A percentile compares a stretch with the other conserved stretches of the same genome.
Conservation (phyloP, 2,329 filamentous ascomycete species). For the Tympanopsis confertula region DNA sequence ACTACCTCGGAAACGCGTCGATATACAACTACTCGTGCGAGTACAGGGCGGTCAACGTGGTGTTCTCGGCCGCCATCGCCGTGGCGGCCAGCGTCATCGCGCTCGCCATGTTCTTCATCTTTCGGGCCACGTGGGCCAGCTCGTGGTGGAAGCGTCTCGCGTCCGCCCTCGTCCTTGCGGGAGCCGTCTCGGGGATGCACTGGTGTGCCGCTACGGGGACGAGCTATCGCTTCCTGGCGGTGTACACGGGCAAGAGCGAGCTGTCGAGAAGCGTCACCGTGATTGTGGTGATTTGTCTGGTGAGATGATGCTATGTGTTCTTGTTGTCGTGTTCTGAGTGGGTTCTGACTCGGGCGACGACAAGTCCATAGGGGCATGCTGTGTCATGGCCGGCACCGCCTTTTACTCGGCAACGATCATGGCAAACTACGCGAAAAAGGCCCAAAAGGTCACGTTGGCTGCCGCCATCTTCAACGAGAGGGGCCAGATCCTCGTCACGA, state of each 20-base stretch:
- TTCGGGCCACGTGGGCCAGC: conserved; percentile 65
- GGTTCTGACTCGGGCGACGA: conserved; percentile 2
- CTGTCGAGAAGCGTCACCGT: conserved; percentile 54
- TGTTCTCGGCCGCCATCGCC: conserved; percentile 62
- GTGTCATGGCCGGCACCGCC: conserved; percentile 43
- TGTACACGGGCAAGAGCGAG: conserved; percentile 25
- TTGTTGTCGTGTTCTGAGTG: conserved; percentile 2
- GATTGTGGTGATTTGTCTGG: conserved; percentile 62
- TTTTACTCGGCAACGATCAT: conserved; percentile 39
- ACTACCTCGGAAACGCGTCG: conserved; percentile 76
- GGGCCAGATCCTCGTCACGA: conserved; percentile 57
- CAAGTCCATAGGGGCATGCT: conserved; percentile 50
- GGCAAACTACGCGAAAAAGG: conserved; percentile 41
- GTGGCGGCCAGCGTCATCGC: conserved; percentile 60
- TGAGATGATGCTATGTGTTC: conserved; percentile 21
- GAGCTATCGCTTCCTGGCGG: conserved; percentile 43
- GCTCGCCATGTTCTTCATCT: conserved; percentile 66
- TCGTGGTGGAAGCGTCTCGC: conserved; percentile 64
- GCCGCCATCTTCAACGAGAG: conserved; percentile 57
- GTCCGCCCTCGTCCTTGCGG: conserved; percentile 57
- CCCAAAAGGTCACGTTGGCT: conserved; percentile 46
- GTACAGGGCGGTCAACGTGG: conserved; percentile 47
- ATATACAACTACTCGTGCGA: conserved; percentile 64
- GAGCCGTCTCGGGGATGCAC: conserved; percentile 76
- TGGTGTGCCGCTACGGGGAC: conserved; percentile 70